Percentiles rank a stretch among this genome's conserved stretches.
Evolutionary conservation across 352 stramenopile species (phyloP).

Genomic region (Thalassiosira gravida): DNA sequence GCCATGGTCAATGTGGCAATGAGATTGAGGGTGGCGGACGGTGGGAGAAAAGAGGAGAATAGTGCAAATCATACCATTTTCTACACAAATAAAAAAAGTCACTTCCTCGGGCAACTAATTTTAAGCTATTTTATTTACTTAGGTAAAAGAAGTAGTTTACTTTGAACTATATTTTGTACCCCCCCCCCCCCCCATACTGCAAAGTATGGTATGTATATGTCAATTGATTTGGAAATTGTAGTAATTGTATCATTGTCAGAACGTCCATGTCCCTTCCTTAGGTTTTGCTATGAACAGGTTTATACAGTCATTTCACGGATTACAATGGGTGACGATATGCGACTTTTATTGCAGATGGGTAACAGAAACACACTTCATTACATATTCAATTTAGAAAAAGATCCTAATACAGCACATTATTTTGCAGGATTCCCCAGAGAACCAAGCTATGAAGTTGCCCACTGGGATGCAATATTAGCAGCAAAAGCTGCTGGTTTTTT

Average conservation of each 20-base stretch:
- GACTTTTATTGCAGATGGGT: conserved; percentile 6
- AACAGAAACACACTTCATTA: conserved; percentile 27
- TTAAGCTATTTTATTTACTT: too few species aligned
- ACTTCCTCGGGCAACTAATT: too few species aligned
- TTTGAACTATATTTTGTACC: too few species aligned
- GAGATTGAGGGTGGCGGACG: too few species aligned
- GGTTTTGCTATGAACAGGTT: conserved; percentile 1
- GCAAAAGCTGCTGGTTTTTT: not conserved
- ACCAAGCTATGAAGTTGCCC: conserved; percentile 5
- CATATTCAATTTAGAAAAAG: conserved; percentile 23
- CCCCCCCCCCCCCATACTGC: too few species aligned
- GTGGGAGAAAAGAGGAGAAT: too few species aligned
- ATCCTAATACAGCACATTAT: conserved; percentile 14
- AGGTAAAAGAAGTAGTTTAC: too few species aligned
- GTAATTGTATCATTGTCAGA: conserved; percentile 17
- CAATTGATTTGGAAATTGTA: too few species aligned
- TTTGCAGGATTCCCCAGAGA: conserved; percentile 14
- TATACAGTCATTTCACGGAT: conserved; percentile 7
- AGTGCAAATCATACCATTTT: too few species aligned
- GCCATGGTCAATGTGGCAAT: too few species aligned
- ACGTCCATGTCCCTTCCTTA: conserved; percentile 6
- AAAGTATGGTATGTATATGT: too few species aligned
- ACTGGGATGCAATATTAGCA: conserved; percentile 14
- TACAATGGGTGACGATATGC: not conserved
- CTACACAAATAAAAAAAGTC: too few species aligned